Percentiles rank a stretch among this genome's conserved stretches.
These are phyloP conservation scores for Camelina laxa DNA, from an alignment of 345 rosid genomes.

Conservation along the genomic window DNA sequence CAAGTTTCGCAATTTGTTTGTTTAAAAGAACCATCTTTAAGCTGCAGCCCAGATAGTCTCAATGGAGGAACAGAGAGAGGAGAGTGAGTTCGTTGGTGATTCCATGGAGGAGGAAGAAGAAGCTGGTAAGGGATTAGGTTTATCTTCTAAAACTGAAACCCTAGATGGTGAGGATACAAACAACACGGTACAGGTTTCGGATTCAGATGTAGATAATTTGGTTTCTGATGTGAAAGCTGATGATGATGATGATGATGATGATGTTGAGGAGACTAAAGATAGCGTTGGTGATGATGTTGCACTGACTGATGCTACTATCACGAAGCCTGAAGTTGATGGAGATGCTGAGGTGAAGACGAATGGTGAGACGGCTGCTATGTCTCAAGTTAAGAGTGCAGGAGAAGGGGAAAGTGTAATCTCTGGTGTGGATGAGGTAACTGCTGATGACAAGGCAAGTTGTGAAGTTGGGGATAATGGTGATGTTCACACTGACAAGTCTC, in stretches of 20 bases:
- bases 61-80: constrained; percentile 37
- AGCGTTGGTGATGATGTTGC: constrained; percentile 4
- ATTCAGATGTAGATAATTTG: constrained; percentile 7
- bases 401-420: not conserved
- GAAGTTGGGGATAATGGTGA: constrained; percentile 12
- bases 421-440: constrained; percentile 1
- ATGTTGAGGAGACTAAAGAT: not conserved
- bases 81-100: constrained; percentile 20
- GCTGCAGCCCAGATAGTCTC: not conserved
- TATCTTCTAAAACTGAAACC: constrained; percentile 34
- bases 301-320: constrained; percentile 10
- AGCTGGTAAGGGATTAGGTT: constrained; percentile 5
- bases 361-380: not conserved
- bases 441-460: not conserved
- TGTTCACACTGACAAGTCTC: constrained; percentile 17
- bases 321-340: not conserved
- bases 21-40: constrained; percentile 8
- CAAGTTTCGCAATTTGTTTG: constrained; percentile 6
- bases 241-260: not conserved
- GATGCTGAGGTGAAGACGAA: constrained; percentile 21
- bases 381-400: not conserved
- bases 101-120: constrained; percentile 20
- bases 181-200: not conserved
- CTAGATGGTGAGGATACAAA: constrained; percentile 30
- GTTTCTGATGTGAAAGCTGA: constrained; percentile 23